Evolutionary conservation across 768 basidiomycete genomes (phyloP).

Genomic region (Daedaleopsis sinensis): DNA sequence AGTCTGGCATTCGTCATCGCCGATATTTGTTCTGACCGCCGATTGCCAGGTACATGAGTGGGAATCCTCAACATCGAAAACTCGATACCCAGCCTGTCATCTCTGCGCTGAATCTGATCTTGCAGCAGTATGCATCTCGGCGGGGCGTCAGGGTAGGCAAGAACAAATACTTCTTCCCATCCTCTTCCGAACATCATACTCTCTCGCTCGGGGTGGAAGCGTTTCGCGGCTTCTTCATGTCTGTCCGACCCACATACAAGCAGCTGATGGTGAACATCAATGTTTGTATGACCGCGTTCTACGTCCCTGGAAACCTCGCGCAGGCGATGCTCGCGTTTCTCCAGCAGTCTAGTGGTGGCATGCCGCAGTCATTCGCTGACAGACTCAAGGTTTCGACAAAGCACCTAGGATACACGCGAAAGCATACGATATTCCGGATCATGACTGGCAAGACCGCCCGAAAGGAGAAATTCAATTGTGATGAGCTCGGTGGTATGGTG

Average conservation of each 20-base stretch:
- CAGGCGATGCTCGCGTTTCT: constrained; percentile 56
- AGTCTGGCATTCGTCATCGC: constrained; percentile 18
- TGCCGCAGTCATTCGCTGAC: constrained; percentile 51
- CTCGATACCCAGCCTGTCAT: constrained; percentile 62
- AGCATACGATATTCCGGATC: constrained; percentile 41
- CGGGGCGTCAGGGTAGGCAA: constrained; percentile 65
- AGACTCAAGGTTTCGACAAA: constrained; percentile 59
- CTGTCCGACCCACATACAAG: constrained; percentile 50
- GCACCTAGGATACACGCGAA: constrained; percentile 57
- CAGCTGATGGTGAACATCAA: constrained; percentile 58
- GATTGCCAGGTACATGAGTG: constrained; percentile 53
- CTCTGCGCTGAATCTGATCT: constrained; percentile 65
- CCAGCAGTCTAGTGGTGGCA: constrained; percentile 42
- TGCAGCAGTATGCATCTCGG: constrained; percentile 57
- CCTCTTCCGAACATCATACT: constrained; percentile 12
- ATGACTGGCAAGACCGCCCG: constrained; percentile 23
- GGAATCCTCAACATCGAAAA: constrained; percentile 53
- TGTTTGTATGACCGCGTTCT: constrained; percentile 56
- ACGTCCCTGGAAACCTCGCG: constrained; percentile 63
- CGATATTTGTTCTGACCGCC: background rate
- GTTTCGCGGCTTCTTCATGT: constrained; percentile 53
- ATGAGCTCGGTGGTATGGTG: constrained; percentile 57
- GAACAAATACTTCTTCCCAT: constrained; percentile 66
- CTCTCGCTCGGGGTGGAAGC: constrained; percentile 46
- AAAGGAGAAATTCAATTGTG: constrained; percentile 51